These are phyloP conservation scores for Fusarium dimerum DNA, from an alignment of 2,329 filamentous ascomycete genomes.

Conservation along the genomic window DNA sequence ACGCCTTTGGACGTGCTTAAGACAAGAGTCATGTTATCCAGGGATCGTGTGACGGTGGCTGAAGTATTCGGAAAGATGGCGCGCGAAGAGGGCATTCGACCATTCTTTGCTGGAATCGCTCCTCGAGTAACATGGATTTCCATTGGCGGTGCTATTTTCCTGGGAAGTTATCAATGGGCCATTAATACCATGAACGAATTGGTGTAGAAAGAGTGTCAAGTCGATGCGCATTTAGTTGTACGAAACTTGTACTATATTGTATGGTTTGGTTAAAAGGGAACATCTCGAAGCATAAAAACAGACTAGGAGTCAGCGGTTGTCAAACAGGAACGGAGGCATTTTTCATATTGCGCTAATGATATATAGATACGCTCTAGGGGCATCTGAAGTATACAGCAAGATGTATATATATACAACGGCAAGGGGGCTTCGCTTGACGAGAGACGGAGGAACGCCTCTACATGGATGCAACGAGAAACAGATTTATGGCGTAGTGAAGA, in stretches of 20 bases:
- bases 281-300: slow-evolving; percentile 5
- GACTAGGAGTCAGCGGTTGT: slow-evolving; percentile 11
- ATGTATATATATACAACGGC: slow-evolving; percentile 19
- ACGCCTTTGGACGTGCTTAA: slow-evolving; percentile 96
- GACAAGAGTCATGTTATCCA: slow-evolving; percentile 91
- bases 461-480: slow-evolving; percentile 11
- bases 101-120: slow-evolving; percentile 75
- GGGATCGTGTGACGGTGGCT: slow-evolving; percentile 61
- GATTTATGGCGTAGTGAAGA: not conserved
- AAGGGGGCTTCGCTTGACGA: slow-evolving; percentile 16
- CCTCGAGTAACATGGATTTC: slow-evolving; percentile 94
- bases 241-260: slow-evolving; percentile 19
- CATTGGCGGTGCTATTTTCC: slow-evolving; percentile 88
- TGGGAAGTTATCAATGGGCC: slow-evolving; percentile 90
- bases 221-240: slow-evolving; percentile 3
- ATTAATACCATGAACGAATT: slow-evolving; percentile 64
- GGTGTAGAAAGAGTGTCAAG: slow-evolving; percentile 5
- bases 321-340: slow-evolving; percentile 12
- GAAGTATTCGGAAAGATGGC: slow-evolving; percentile 66
- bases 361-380: slow-evolving; percentile 22
- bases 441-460: slow-evolving; percentile 8
- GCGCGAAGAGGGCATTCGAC: slow-evolving; percentile 61
- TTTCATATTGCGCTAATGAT: slow-evolving; percentile 22
- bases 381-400: slow-evolving; percentile 25
- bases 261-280: not conserved